Base-by-base conservation (phyloP, 1,139 yeast genomes). In the Magnusiomyces paraingens region DNA sequence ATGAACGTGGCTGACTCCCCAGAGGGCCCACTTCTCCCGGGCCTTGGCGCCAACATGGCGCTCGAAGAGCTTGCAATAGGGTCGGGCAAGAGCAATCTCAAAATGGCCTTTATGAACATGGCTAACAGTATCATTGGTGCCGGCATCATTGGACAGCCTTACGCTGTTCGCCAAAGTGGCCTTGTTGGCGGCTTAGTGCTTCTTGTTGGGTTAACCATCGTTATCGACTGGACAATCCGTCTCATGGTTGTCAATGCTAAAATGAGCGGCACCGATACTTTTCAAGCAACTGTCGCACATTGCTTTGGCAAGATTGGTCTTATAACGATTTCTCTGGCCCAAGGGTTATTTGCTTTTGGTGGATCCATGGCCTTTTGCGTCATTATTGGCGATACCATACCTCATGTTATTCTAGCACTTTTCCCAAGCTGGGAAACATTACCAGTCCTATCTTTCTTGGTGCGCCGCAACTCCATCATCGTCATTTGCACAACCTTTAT, bases 31-130 rank as follows among this genome's bases (percentile, higher is more conserved):
- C 15, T 44, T n/a, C 21, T 44, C 12, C 20, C 47, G 3, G 17
- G 38, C 26, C 42, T 55, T 41, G 56, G 56, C 40, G 45, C 52
- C 15, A 65, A 65, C 53, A 63, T 61, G 47, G 56, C 56, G 3
- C 57, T 66, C 29, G 59, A 57, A 41, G 55, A 59, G 17, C 55
- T 68, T 42, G 62, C 68, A 26, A 62, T 61, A 18, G 67, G 76
- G 48, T 73, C 80, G 2, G 66, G 63, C 51, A 72, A 71, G 56
- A 69, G 73, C n/a, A 77, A 73, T 58, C 76, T 90, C 78, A 79
- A 79, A 58, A 86, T 86, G 90, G 97, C 97, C 12, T 90, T 91
- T 64, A 87, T 91, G 95, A 91, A 91, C 69, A 90, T 91, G 96
- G 95, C 97, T 21, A 91, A 91, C 69, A 85, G 71, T 15, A 91